Conservation (phyloP, 2,329 filamentous ascomycete species). For the Fusarium albidum region DNA sequence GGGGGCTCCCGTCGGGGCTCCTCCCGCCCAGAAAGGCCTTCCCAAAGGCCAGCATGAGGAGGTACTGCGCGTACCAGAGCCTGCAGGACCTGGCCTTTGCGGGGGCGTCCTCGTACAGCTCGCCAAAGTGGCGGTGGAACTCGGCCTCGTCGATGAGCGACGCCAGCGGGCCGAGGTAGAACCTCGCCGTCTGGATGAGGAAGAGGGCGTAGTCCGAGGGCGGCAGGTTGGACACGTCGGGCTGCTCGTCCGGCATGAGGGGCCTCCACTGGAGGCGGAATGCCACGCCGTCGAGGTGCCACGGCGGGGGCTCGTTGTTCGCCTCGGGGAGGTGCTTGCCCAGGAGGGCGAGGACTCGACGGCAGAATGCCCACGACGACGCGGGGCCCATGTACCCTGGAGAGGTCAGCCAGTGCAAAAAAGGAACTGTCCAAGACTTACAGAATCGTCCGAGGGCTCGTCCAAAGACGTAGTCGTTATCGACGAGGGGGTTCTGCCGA, state of each 20-base stretch:
- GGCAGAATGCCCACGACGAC: conserved; percentile 39
- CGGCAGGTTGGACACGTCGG: conserved; percentile 32
- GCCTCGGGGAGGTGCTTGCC: conserved; percentile 38
- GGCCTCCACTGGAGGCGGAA: conserved; percentile 36
- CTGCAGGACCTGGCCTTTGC: conserved; percentile 25
- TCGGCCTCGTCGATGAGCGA: conserved; percentile 32
- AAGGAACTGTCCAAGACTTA: not conserved
- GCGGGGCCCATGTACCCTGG: conserved; percentile 41
- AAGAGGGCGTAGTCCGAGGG: conserved; percentile 37
- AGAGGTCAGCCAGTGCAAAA: not conserved
- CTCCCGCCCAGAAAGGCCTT: conserved; percentile 42
- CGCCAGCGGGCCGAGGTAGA: conserved; percentile 30
- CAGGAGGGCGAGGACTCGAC: conserved; percentile 33
- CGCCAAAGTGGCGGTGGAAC: conserved; percentile 30
- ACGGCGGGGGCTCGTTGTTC: conserved; percentile 33
- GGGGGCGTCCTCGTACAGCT: conserved; percentile 34
- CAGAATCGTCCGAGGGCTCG: conserved; percentile 34
- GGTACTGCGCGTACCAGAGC: conserved; percentile 45
- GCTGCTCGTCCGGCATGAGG: conserved; percentile 30
- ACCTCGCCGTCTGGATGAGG: conserved; percentile 35
- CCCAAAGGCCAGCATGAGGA: conserved; percentile 45
- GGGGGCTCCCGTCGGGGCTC: conserved; percentile 40
- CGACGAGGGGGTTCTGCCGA: conserved; percentile 37
- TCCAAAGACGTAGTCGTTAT: conserved; percentile 37
- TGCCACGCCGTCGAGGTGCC: conserved; percentile 39